Evolutionary conservation across 768 basidiomycete genomes (phyloP).

Genomic region (Inosperma sp.): DNA sequence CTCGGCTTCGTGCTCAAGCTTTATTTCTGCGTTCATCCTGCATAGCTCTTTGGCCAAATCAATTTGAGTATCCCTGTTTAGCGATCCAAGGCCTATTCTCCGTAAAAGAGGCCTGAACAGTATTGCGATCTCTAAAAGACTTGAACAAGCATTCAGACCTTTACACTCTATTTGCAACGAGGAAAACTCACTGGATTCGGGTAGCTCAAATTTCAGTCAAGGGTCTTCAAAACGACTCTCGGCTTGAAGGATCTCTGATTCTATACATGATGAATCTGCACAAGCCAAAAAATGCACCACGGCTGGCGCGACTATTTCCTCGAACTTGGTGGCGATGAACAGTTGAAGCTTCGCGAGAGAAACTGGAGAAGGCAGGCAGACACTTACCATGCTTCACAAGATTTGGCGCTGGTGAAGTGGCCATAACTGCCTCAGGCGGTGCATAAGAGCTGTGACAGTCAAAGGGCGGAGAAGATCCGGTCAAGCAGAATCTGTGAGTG

Average conservation of each 20-base stretch:
- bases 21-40: conserved; percentile 53
- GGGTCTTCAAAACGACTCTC: conserved; percentile 90
- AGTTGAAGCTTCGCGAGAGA: conserved; percentile 93
- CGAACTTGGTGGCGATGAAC: conserved; percentile 92
- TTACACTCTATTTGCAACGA: conserved; percentile 85
- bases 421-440: too few relatives aligned
- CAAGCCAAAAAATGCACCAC: conserved; percentile 85
- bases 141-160: conserved; percentile 87
- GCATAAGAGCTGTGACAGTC: too few relatives aligned
- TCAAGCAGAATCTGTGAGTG: too few relatives aligned
- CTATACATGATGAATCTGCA: conserved; percentile 83
- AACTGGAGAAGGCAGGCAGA: too few relatives aligned
- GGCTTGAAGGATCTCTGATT: conserved; percentile 59
- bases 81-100: conserved; percentile 76
- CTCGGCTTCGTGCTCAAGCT: conserved; percentile 34
- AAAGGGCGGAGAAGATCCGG: too few relatives aligned
- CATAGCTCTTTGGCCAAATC: conserved; percentile 56
- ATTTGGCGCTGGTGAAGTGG: too few relatives aligned
- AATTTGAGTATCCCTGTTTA: conserved; percentile 60
- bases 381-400: too few relatives aligned
- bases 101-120: conserved; percentile 80
- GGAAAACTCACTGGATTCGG: conserved; percentile 95
- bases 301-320: conserved; percentile 90
- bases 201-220: conserved; percentile 90
- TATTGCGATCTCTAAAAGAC: conserved; percentile 86